Conservation (phyloP, 2,329 filamentous ascomycete species). For the Claviceps maximensis region DNA sequence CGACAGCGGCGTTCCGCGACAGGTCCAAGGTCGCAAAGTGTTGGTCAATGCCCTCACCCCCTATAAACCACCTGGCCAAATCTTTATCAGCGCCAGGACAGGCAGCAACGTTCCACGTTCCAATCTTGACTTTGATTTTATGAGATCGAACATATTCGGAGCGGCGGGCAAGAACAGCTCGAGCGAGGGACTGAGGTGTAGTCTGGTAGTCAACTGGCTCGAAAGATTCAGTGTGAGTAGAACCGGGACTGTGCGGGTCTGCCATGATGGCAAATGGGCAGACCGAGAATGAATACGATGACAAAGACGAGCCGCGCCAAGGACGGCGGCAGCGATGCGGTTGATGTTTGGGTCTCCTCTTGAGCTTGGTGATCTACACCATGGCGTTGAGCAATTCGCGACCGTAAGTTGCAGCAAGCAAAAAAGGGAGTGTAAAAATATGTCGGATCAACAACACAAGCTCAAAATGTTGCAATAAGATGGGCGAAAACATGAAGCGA, state of each 20-base stretch:
- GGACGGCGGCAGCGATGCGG: conserved; percentile 12
- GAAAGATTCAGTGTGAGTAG: conserved; percentile 20
- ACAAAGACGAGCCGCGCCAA: conserved; percentile 10
- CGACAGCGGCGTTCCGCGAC: conserved; percentile 24
- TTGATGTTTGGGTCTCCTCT: conserved; percentile 10
- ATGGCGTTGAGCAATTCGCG: conserved; percentile 13
- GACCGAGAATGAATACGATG: conserved; percentile 4
- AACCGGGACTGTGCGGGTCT: conserved; percentile 15
- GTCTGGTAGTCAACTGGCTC: conserved; percentile 32
- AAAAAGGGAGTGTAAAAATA: background rate
- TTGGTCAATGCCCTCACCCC: conserved; percentile 57
- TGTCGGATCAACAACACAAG: background rate
- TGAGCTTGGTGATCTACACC: conserved; percentile 19
- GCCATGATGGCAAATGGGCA: conserved; percentile 12
- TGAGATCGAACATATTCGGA: conserved; percentile 67
- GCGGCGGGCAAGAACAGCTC: conserved; percentile 56
- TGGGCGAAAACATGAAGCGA: background rate
- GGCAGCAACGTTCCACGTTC: conserved; percentile 88
- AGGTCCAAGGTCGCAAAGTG: conserved; percentile 43
- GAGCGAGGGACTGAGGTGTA: conserved; percentile 45
- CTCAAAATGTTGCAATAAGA: background rate
- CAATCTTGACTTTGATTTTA: conserved; percentile 73
- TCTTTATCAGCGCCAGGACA: conserved; percentile 79
- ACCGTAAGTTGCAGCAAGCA: background rate
- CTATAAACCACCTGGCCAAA: conserved; percentile 76